These are phyloP conservation scores for Lichtheimia ornata DNA, from an alignment of 371 early-diverging fungal species.

Conservation along the genomic window DNA sequence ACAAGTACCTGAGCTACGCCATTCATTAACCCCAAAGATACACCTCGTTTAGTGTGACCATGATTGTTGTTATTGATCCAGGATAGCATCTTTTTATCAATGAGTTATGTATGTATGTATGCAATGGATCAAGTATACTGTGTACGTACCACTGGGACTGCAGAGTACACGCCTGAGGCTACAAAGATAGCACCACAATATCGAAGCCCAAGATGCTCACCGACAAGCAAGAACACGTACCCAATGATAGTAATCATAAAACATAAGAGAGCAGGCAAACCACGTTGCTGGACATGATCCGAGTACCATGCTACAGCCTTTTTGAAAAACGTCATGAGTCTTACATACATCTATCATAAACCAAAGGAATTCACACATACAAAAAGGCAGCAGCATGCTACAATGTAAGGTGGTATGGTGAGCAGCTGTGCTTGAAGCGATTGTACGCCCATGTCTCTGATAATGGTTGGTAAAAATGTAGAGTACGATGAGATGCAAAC, in stretches of 20 bases:
- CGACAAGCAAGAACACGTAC: constrained; percentile 13
- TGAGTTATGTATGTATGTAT: no score
- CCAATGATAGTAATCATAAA: constrained; percentile 6
- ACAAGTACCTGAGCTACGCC: constrained; percentile 34
- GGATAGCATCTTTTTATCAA: constrained; percentile 11
- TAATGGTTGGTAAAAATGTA: constrained; percentile 23
- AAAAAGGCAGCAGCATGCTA: constrained; percentile 10
- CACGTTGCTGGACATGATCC: constrained; percentile 14
- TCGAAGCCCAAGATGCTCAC: constrained; percentile 20
- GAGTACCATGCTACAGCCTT: constrained; percentile 9
- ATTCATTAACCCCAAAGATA: constrained; percentile 38
- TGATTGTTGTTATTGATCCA: constrained; percentile 44
- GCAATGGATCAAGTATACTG: neutral
- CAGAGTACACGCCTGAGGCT: constrained; percentile 39
- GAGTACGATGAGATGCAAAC: constrained; percentile 13
- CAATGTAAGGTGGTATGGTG: constrained; percentile 24
- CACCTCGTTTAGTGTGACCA: constrained; percentile 45
- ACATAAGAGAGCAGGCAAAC: neutral
- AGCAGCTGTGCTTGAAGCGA: constrained; percentile 18
- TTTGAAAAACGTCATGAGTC: no score
- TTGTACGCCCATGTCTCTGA: constrained; percentile 16
- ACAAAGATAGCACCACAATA: constrained; percentile 42
- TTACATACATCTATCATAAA: no score
- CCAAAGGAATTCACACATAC: neutral
- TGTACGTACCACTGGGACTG: constrained; percentile 18